Evolutionary conservation across 495 filamentous ascomycete species (phyloP).

Genomic region (Hypoxylon fuscum): DNA sequence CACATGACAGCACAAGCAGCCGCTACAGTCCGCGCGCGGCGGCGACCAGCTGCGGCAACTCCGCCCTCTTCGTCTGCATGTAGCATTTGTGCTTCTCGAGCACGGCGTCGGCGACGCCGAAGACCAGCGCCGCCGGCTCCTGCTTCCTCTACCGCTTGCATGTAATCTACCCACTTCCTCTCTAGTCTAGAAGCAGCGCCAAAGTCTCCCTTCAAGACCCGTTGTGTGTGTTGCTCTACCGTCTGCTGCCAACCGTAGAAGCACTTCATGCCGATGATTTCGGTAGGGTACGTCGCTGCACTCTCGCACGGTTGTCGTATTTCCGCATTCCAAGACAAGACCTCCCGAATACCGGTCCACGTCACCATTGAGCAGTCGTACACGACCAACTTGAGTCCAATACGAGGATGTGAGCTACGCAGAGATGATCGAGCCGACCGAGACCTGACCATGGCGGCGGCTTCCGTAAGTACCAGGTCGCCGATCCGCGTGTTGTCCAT

Average conservation of each 20-base stretch:
- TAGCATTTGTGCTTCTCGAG: slow-evolving; percentile 76
- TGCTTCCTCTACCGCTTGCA: slow-evolving; percentile 89
- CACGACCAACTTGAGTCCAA: slow-evolving; percentile 80
- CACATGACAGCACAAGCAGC: slow-evolving; percentile 65
- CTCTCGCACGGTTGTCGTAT: slow-evolving; percentile 52
- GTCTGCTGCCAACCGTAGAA: slow-evolving; percentile 96
- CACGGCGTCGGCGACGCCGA: slow-evolving; percentile 74
- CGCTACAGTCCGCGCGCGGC: slow-evolving; percentile 63
- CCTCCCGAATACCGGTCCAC: slow-evolving; percentile 89
- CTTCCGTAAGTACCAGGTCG: slow-evolving; percentile 88
- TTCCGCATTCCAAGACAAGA: slow-evolving; percentile 84
- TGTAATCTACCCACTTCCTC: slow-evolving; percentile 92
- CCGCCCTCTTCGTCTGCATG: slow-evolving; percentile 82
- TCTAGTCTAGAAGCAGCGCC: slow-evolving; percentile 76
- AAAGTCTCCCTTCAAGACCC: slow-evolving; percentile 79
- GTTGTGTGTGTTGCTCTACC: slow-evolving; percentile 88
- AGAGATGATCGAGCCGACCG: slow-evolving; percentile 63
- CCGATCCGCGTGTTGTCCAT: slow-evolving; percentile 96
- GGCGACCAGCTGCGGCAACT: slow-evolving; percentile 50
- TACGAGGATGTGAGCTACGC: slow-evolving; percentile 52
- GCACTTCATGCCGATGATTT: slow-evolving; percentile 87
- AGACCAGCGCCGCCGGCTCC: slow-evolving; percentile 67
- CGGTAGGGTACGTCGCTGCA: slow-evolving; percentile 65
- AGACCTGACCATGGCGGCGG: slow-evolving; percentile 74
- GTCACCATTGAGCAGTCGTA: slow-evolving; percentile 92